Evolutionary conservation across 495 filamentous ascomycete genomes (phyloP).

Genomic region (Entonaema liquescens): DNA sequence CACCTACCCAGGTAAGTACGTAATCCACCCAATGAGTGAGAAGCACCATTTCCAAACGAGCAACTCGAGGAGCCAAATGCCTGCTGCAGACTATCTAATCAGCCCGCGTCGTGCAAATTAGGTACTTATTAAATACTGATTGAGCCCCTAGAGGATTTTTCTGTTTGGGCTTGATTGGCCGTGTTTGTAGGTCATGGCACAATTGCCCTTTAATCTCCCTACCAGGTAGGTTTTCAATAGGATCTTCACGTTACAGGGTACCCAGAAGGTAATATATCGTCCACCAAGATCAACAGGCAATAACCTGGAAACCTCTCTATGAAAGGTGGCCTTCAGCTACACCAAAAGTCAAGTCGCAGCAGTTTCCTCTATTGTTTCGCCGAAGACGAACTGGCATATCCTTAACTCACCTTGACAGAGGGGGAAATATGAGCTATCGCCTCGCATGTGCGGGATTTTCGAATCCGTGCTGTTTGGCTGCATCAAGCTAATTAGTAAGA

Average conservation of each 20-base stretch:
- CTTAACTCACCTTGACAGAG: background rate
- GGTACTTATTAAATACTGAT: too few relatives aligned
- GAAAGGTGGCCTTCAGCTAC: too few relatives aligned
- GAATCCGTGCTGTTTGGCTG: background rate
- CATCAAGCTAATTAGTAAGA: background rate
- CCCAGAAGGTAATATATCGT: too few relatives aligned
- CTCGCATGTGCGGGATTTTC: background rate
- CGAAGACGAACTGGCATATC: too few relatives aligned
- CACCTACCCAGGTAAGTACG: background rate
- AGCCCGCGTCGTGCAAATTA: too few relatives aligned
- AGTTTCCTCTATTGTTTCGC: too few relatives aligned
- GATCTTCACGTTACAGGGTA: too few relatives aligned
- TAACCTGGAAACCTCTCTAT: too few relatives aligned
- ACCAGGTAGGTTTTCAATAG: too few relatives aligned
- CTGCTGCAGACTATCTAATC: background rate
- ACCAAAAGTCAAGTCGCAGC: too few relatives aligned
- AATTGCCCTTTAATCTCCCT: background rate
- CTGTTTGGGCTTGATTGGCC: background rate
- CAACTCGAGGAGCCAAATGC: constrained; percentile 18
- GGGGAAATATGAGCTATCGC: background rate
- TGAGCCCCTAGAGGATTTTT: too few relatives aligned
- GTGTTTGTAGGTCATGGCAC: background rate
- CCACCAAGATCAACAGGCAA: too few relatives aligned
- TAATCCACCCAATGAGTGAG: constrained; percentile 24
- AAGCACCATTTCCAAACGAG: constrained; percentile 1